A percentile compares a stretch with the other conserved stretches of the same genome.
phyloP scores from a whole-genome alignment of 2,329 filamentous ascomycete species.

The Stemphylium lycopersici region DNA sequence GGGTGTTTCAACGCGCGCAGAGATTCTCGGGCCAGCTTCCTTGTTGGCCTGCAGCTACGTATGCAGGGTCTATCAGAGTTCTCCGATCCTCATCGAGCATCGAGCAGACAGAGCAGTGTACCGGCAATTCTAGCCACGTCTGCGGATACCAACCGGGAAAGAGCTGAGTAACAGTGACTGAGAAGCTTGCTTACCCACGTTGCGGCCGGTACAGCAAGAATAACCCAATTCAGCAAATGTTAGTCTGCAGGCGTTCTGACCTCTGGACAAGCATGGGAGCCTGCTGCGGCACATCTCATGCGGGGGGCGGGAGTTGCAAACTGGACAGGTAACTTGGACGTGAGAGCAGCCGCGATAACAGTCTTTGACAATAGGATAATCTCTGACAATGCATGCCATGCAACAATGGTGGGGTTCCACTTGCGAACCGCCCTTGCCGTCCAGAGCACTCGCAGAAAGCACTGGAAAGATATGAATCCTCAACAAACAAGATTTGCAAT shows the following conservation, averaged over 20 bases:
- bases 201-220: background rate
- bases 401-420: constrained; percentile 9
- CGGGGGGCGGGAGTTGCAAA: too few relatives aligned
- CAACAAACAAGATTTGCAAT: background rate
- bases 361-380: constrained; percentile 33
- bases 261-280: background rate
- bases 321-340: background rate
- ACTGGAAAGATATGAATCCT: background rate
- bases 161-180: constrained; percentile 24
- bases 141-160: constrained; percentile 1
- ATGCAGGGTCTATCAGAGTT: constrained; percentile 15
- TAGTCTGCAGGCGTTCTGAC: background rate
- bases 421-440: background rate
- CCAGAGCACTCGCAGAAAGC: background rate
- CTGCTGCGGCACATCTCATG: background rate
- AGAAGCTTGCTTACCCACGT: background rate
- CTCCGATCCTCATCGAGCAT: constrained; percentile 3
- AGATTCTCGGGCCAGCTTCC: constrained; percentile 22
- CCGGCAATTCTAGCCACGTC: background rate
- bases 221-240: background rate
- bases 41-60: constrained; percentile 5
- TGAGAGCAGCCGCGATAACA: background rate
- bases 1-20: constrained; percentile 8
- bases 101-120: background rate
- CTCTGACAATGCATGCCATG: constrained; percentile 36